Evolutionary conservation across 805 yeast genomes (phyloP).

Genomic region (Ogataea degrootiae): DNA sequence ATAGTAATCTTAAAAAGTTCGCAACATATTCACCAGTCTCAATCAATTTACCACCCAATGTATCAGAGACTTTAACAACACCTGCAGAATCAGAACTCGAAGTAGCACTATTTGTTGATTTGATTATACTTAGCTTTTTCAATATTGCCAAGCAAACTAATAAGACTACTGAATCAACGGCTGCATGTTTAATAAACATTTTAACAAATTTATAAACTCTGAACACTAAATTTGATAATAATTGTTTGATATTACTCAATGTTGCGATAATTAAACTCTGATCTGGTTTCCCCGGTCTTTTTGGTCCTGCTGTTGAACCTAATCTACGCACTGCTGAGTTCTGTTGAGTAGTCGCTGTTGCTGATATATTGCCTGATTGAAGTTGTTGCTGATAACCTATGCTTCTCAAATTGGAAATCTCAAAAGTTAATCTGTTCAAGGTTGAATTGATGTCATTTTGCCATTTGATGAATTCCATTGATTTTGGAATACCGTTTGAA

Average conservation of each 20-base stretch:
- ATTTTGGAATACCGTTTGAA: conserved; percentile 17
- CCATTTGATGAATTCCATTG: conserved; percentile 44
- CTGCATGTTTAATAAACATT: conserved; percentile 15
- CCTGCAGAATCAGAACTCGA: not conserved
- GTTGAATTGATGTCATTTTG: conserved; percentile 48
- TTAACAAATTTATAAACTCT: conserved; percentile 9
- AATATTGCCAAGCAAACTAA: conserved; percentile 13
- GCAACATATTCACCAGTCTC: conserved; percentile 3
- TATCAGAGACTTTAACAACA: not conserved
- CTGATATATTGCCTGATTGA: conserved; percentile 1
- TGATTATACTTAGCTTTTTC: conserved; percentile 5
- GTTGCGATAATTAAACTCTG: not conserved
- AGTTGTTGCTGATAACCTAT: conserved; percentile 13
- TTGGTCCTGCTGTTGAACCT: not conserved
- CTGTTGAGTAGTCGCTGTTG: not conserved
- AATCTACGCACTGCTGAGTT: not conserved
- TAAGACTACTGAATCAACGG: conserved; percentile 19
- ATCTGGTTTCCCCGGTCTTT: not conserved
- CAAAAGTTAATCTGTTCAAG: conserved; percentile 40
- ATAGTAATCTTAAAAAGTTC: not conserved
- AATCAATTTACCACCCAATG: not conserved
- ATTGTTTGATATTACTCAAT: conserved; percentile 4
- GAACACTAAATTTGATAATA: conserved; percentile 5
- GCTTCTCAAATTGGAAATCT: conserved; percentile 24
- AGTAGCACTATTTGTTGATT: not conserved